Evolutionary conservation across 2,329 filamentous ascomycete species (phyloP), one percentile per base, ranked within the genome.

Genomic region (Aspergillus amoenus): DNA sequence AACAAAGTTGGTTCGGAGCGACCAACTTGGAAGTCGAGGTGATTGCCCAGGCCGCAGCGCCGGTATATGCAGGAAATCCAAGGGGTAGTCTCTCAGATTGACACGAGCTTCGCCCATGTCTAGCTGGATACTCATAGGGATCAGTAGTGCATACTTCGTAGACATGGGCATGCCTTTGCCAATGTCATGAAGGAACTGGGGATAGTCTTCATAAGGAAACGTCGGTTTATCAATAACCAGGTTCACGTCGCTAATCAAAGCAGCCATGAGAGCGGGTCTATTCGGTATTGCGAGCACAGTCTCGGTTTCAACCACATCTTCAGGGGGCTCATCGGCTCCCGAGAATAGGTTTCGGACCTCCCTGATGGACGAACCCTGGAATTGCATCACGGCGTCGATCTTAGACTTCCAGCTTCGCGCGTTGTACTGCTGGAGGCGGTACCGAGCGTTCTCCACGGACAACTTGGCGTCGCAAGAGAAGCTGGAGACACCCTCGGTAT

Each of bases 91-190:
- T 62, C 94, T 86, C 21, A 99, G 78, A 13, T 88, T 88, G n/a
- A 95, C 83, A 60, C 89, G 87, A 9, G 88, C 91, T 74, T 99
- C 94, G 49, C 92, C 90, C 87, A 97, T 93, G 59, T 90, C 90
- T 61, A 99, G 83, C 62, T 91, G 87, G 2, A 99, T 82, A 72
- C 89, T 90, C 87, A 97, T 91, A 0, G 94, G 95, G 11, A 99
- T 80, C 17, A 99, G 82, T 18, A 99, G 80, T 9, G 91, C 87
- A 71, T 97, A 99, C 68, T 93, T 81, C 84, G 92, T 99, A 67
- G 95, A 88, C 61, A 86, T 82, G 1, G 94, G 94, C 86, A 99
- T 95, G 1, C 94, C 94, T 76, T 99, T 99, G n/a, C 94, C 94
- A 57, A 97, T 88, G 47, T 86, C 85, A 69, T 97, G 84, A 24